Evolutionary conservation across 441 rosid genomes (phyloP).

Genomic region (Erysimum cheiri): DNA sequence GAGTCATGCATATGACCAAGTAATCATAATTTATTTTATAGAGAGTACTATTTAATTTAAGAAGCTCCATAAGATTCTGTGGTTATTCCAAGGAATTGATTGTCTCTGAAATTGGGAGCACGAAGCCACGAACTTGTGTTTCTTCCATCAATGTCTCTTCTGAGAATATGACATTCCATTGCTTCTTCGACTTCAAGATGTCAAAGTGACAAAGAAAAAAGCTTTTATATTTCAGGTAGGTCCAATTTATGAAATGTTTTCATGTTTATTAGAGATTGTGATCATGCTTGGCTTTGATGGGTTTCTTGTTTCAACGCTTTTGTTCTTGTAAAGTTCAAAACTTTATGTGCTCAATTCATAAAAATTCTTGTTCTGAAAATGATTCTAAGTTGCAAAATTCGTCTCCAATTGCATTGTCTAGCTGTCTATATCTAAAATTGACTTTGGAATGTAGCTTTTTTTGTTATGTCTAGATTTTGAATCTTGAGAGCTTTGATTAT

Average conservation of each 20-base stretch:
- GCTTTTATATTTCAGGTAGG: slow-evolving; percentile 21
- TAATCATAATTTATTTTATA: background rate
- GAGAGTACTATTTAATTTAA: background rate
- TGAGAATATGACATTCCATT: background rate
- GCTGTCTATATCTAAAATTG: background rate
- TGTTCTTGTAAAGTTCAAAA: slow-evolving; percentile 2
- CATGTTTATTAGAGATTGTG: slow-evolving; percentile 21
- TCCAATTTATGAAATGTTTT: background rate
- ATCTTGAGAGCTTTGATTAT: background rate
- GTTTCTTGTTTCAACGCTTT: slow-evolving; percentile 23
- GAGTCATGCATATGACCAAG: slow-evolving; percentile 24
- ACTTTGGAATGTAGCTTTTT: slow-evolving; percentile 15
- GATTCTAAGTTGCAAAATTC: background rate
- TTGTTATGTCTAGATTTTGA: slow-evolving; percentile 3
- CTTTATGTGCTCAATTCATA: background rate
- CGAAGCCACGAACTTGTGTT: slow-evolving; percentile 23
- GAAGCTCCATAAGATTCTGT: slow-evolving; percentile 22
- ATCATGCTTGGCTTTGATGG: slow-evolving; percentile 25
- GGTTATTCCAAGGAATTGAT: slow-evolving; percentile 13
- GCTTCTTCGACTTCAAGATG: background rate
- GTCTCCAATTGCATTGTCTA: background rate
- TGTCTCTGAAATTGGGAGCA: slow-evolving; percentile 38
- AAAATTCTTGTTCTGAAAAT: background rate
- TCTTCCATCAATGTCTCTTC: slow-evolving; percentile 3
- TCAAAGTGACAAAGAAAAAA: background rate